phyloP scores from a whole-genome alignment of 2,329 filamentous ascomycete species.

The Chrysoporthe puriensis region DNA sequence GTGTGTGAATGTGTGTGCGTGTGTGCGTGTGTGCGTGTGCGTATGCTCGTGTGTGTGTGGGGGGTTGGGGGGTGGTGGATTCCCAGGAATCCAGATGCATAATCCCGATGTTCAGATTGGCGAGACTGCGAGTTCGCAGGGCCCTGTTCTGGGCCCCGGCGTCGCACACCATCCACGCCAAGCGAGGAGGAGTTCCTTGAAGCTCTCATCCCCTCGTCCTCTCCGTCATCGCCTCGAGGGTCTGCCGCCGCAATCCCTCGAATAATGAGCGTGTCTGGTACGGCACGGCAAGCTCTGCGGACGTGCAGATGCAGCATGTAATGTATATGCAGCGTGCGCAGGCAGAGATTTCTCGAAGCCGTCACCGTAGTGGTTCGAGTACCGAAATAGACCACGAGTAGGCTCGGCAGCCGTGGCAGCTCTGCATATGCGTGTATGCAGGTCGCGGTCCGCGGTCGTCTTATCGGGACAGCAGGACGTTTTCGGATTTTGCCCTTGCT shows the following conservation, averaged over 20 bases:
- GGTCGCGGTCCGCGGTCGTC: background rate
- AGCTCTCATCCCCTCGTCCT: background rate
- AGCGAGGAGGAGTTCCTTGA: background rate
- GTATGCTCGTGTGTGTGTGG: constrained; percentile 1
- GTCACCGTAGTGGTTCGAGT: background rate
- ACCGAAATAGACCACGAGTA: background rate
- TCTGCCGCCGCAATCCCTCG: background rate
- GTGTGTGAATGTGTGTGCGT: background rate
- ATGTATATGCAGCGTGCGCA: constrained; percentile 11
- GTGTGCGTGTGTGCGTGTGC: background rate
- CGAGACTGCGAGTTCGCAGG: constrained; percentile 17
- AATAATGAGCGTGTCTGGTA: background rate
- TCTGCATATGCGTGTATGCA: background rate
- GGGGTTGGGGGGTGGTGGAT: background rate
- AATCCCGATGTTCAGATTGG: constrained; percentile 29
- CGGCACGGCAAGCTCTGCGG: background rate
- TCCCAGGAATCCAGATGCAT: constrained; percentile 24
- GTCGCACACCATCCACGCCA: background rate
- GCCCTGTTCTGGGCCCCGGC: constrained; percentile 17
- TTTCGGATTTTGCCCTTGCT: constrained; percentile 1
- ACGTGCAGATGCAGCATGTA: constrained; percentile 4
- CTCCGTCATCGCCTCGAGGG: background rate
- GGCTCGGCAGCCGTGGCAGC: constrained; percentile 1
- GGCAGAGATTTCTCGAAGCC: constrained; percentile 10
- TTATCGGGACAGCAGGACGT: background rate